These are phyloP conservation scores for Zasmidium cellare DNA, from an alignment of 2,329 filamentous ascomycete genomes.

Conservation along the genomic window DNA sequence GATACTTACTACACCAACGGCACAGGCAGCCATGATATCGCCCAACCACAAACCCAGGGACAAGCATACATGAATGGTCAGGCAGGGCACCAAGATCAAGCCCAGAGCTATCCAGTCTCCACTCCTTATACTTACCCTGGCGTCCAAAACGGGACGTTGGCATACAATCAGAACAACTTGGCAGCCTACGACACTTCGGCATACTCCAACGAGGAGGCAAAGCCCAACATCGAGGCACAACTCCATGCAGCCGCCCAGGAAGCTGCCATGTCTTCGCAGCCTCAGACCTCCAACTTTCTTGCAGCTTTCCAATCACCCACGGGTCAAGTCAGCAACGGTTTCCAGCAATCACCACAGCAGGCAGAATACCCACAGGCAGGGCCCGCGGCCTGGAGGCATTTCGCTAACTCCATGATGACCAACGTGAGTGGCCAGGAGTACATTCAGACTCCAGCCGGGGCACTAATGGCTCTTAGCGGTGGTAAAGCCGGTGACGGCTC, in stretches of 20 bases:
- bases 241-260: conserved; percentile 15
- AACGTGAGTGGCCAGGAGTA: conserved; percentile 20
- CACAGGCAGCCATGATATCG: conserved; percentile 9
- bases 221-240: conserved; percentile 26
- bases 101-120: conserved; percentile 15
- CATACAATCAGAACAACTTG: conserved; percentile 11
- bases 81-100: conserved; percentile 16
- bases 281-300: conserved; percentile 19
- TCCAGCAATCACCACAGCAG: conserved; percentile 12
- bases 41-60: conserved; percentile 7
- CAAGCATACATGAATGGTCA: conserved; percentile 24
- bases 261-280: conserved; percentile 6
- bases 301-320: conserved; percentile 20
- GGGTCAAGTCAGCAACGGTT: conserved; percentile 9
- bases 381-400: conserved; percentile 34
- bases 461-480: conserved; percentile 17
- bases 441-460: conserved; percentile 11
- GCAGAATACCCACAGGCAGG: conserved; percentile 18
- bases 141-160: conserved; percentile 13
- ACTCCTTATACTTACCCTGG: conserved; percentile 14
- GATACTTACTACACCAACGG: conserved; percentile 14
- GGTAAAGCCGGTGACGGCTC: conserved; percentile 14
- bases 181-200: conserved; percentile 15
- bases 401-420: conserved; percentile 31
- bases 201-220: conserved; percentile 19